Conservation (phyloP, 176 grass and related monocot species). For the Bothriochloa decipiens region DNA sequence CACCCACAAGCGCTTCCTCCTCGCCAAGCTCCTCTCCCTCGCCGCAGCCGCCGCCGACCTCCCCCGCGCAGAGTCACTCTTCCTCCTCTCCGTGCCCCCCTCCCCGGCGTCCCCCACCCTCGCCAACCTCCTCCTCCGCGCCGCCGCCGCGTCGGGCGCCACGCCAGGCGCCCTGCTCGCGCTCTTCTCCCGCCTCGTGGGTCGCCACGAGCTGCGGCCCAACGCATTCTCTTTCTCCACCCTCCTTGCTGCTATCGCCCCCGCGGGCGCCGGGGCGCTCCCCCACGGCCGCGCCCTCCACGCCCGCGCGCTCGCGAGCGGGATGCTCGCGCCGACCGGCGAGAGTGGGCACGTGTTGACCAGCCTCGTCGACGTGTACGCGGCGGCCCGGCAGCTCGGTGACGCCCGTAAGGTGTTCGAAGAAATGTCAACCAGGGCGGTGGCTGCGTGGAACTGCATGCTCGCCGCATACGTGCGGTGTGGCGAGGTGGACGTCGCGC, state of each 20-base stretch:
- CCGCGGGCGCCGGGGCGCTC: conserved; percentile 19
- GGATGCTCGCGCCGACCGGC: conserved; percentile 24
- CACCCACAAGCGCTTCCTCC: conserved; percentile 66
- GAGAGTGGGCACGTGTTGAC: conserved; percentile 41
- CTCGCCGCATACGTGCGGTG: conserved; percentile 50
- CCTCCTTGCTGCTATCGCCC: conserved; percentile 51
- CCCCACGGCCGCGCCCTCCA: conserved; percentile 49
- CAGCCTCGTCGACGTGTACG: conserved; percentile 54
- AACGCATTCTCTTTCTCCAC: conserved; percentile 74
- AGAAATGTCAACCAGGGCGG: conserved; percentile 44
- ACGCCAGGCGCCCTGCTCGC: conserved; percentile 11
- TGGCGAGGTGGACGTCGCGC: conserved; percentile 35
- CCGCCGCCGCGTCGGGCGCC: conserved; percentile 29
- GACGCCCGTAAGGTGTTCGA: conserved; percentile 60
- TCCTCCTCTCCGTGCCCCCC: conserved; percentile 31
- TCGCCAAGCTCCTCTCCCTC: conserved; percentile 67
- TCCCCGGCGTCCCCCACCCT: conserved; percentile 42
- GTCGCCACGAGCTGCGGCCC: conserved; percentile 38
- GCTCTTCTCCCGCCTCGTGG: conserved; percentile 47
- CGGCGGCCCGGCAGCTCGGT: neutral
- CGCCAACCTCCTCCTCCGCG: conserved; percentile 69
- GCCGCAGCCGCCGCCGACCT: conserved; percentile 47
- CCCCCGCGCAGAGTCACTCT: conserved; percentile 54
- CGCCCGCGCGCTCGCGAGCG: conserved; percentile 32
- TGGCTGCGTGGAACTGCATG: conserved; percentile 68